Percentiles rank a stretch among this genome's conserved stretches.
These are phyloP conservation scores for Penicillium sclerotiorum DNA, from an alignment of 2,329 filamentous ascomycete genomes.

Conservation along the genomic window DNA sequence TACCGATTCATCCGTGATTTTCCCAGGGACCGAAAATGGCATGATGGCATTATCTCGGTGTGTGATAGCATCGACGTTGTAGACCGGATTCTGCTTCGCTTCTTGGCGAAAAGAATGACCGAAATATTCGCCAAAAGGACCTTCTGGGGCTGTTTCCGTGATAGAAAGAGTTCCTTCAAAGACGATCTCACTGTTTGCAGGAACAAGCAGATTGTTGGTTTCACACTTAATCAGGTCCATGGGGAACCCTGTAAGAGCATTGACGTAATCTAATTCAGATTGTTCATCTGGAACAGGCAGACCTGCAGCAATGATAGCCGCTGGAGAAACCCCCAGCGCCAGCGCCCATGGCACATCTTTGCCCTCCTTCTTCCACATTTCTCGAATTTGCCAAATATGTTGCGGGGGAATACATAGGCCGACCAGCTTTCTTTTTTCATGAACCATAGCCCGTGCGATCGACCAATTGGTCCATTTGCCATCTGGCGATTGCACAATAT, in stretches of 20 bases:
- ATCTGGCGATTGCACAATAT: conserved; percentile 51
- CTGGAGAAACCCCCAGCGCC: conserved; percentile 54
- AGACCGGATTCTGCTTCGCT: too few relatives aligned
- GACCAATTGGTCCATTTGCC: conserved; percentile 50
- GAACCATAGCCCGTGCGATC: conserved; percentile 49
- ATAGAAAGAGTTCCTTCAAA: too few relatives aligned
- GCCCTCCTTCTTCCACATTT: conserved; percentile 51
- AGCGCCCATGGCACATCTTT: conserved; percentile 53
- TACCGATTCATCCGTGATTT: too few relatives aligned
- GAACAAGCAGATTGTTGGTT: too few relatives aligned
- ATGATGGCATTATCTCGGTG: too few relatives aligned
- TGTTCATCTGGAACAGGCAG: conserved; percentile 55
- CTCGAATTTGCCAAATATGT: conserved; percentile 51
- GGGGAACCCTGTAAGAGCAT: conserved; percentile 48
- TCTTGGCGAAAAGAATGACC: too few relatives aligned
- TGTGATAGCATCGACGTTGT: too few relatives aligned
- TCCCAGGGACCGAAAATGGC: too few relatives aligned
- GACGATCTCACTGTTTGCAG: too few relatives aligned
- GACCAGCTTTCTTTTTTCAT: conserved; percentile 45
- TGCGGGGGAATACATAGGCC: conserved; percentile 50
- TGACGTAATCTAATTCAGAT: conserved; percentile 54
- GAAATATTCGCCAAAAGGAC: too few relatives aligned
- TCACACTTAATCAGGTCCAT: conserved; percentile 56
- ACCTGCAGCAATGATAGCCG: conserved; percentile 51
- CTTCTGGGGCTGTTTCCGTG: too few relatives aligned